Percentiles rank a stretch among this genome's conserved stretches.
Evolutionary conservation across 768 basidiomycete genomes (phyloP).

Genomic region (Macrolepiota albuminosa): DNA sequence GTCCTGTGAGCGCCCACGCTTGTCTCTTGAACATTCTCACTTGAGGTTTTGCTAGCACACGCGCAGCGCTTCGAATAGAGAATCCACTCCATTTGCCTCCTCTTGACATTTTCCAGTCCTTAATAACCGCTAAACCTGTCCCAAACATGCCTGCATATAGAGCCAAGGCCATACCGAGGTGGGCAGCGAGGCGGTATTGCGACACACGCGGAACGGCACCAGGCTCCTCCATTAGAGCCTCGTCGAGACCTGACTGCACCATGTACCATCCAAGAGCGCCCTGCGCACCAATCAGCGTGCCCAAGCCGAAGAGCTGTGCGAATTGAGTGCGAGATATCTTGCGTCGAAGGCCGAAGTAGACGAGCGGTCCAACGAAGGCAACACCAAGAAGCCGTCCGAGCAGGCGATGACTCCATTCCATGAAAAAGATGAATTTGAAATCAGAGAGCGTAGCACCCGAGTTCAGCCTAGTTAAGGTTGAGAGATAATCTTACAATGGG

Average conservation of each 20-base stretch:
- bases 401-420: constrained; percentile 97
- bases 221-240: constrained; percentile 72
- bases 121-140: constrained; percentile 66
- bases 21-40: constrained; percentile 55
- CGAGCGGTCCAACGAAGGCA: constrained; percentile 78
- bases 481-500: not conserved
- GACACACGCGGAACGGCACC: constrained; percentile 91
- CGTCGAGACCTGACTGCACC: constrained; percentile 94
- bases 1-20: constrained; percentile 59
- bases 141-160: constrained; percentile 94
- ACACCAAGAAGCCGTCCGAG: constrained; percentile 85
- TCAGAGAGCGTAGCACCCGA: constrained; percentile 81
- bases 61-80: constrained; percentile 33
- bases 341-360: constrained; percentile 72
- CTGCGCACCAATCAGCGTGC: constrained; percentile 82
- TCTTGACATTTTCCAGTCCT: constrained; percentile 73
- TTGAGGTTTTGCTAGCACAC: constrained; percentile 48
- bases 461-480: constrained; percentile 59
- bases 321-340: constrained; percentile 63
- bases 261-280: constrained; percentile 98
- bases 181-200: constrained; percentile 94
- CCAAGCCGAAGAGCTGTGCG: constrained; percentile 64
- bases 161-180: constrained; percentile 85
- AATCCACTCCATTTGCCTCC: constrained; percentile 57
- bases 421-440: constrained; percentile 95